Percentiles rank a stretch among this genome's conserved stretches.
Evolutionary conservation across 1,284 basidiomycete species (phyloP).

Genomic region (Leccinum subrobustum): DNA sequence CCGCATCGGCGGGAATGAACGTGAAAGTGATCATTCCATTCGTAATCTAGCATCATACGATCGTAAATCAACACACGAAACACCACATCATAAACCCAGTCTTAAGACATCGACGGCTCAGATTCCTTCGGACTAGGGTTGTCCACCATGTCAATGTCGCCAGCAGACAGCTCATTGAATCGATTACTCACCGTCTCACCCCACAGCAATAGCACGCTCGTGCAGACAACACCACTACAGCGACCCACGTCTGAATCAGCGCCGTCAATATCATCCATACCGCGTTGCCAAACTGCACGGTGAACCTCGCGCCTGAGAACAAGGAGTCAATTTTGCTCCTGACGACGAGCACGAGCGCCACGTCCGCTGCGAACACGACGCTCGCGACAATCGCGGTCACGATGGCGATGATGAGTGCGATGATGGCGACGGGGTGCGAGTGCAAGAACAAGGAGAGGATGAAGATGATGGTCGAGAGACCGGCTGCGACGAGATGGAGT

Average conservation of each 20-base stretch:
- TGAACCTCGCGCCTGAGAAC: slow-evolving; percentile 41
- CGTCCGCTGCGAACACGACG: slow-evolving; percentile 57
- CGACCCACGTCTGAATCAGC: slow-evolving; percentile 54
- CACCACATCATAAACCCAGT: not conserved
- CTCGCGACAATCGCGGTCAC: slow-evolving; percentile 52
- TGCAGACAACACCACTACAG: slow-evolving; percentile 57
- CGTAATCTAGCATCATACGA: not conserved
- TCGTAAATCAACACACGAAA: not conserved
- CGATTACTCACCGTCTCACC: slow-evolving; percentile 38
- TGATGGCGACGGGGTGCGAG: slow-evolving; percentile 52
- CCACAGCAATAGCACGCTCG: slow-evolving; percentile 70
- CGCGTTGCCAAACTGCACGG: slow-evolving; percentile 59
- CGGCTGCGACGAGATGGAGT: slow-evolving; percentile 63
- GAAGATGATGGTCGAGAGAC: slow-evolving; percentile 53
- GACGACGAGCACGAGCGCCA: slow-evolving; percentile 56
- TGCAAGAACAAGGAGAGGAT: slow-evolving; percentile 56
- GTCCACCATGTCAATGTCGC: slow-evolving; percentile 9
- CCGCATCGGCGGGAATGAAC: not conserved
- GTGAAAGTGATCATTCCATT: not conserved
- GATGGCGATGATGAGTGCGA: slow-evolving; percentile 57
- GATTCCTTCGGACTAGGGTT: slow-evolving; percentile 12
- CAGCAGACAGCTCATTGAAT: not conserved
- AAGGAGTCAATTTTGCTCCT: slow-evolving; percentile 43
- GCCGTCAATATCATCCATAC: slow-evolving; percentile 68
- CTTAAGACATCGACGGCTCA: not conserved